Evolutionary conservation across 352 stramenopile species (phyloP), one percentile per base, ranked within the genome.

Genomic region (Phytophthora macrochlamydospora): DNA sequence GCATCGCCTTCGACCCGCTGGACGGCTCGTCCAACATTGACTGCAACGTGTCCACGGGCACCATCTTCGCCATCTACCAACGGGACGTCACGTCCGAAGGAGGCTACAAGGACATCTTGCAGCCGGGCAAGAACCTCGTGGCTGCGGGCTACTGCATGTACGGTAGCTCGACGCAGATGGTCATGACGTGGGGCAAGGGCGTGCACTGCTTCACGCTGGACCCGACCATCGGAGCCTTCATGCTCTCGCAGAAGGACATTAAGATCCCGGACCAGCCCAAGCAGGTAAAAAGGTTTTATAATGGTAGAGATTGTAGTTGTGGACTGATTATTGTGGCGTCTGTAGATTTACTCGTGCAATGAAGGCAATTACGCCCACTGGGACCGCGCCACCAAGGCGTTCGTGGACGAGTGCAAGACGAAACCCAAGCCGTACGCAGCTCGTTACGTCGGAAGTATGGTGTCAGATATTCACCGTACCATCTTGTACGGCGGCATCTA

Each of bases 1-100:
- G 95, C 81, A 98, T 99, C 62, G 97, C 95, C 7, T 99, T 99
- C 67, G 98, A 99, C 74, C 98, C 98, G 49, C 83, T 99, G 0
- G 98, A 99, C 75, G 98, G 98, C 46, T 99, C 95, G 24, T 98
- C 91, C 51, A 99, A 99, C 83, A 99, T 99, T 92, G 98, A 99
- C 80, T 99, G 97, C 78, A 99, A 99, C 75, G 97, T 99, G 33
- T 99, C 95, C 48, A 98, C 98, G 31, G 97, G 98, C 55, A 99
- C 97, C 43, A 99, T 99, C 76, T 99, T 99, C 73, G 92, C 89
- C 57, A 98, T 99, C 42, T 99, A 99, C 76, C 87, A 98, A 67
- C 93, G 90, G 55, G 76, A 91, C 35, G 59, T 59, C 37, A 67
- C 62, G 58, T 76, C 75, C 2, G 49, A 80, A 49, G 80, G 79